These are phyloP conservation scores for Tinospora cordifolia DNA, from an alignment of 164 flowering plant species.

Conservation along the genomic window DNA sequence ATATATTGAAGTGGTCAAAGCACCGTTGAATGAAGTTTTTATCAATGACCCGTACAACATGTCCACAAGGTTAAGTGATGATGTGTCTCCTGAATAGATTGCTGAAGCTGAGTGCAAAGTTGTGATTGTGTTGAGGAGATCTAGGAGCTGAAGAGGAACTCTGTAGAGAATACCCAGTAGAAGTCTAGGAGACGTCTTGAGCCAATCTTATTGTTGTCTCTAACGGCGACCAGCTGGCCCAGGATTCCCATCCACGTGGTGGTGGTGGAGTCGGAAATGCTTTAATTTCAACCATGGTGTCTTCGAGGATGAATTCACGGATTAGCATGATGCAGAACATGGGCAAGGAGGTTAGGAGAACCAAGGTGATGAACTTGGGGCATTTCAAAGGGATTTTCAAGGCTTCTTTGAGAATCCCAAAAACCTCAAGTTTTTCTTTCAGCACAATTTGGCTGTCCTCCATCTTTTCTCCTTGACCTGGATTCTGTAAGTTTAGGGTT, in stretches of 20 bases:
- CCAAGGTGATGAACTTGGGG: slow-evolving; percentile 17
- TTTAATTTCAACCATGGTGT: slow-evolving; percentile 8
- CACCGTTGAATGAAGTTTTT: slow-evolving; percentile 10
- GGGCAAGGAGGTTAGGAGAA: slow-evolving; percentile 20
- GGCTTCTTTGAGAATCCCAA: slow-evolving; percentile 16
- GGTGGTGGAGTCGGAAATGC: neutral
- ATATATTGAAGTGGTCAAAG: slow-evolving; percentile 21
- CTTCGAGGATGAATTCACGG: slow-evolving; percentile 16
- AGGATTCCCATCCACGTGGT: neutral
- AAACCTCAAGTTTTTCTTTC: slow-evolving; percentile 16
- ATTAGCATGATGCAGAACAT: slow-evolving; percentile 14
- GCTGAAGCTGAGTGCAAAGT: slow-evolving; percentile 16
- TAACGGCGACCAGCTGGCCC: neutral
- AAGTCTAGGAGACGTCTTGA: neutral
- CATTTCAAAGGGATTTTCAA: slow-evolving; percentile 11
- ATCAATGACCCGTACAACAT: slow-evolving; percentile 11
- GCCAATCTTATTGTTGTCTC: neutral
- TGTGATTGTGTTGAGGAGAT: slow-evolving; percentile 13
- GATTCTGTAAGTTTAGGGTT: neutral
- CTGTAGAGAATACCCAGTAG: slow-evolving; percentile 8
- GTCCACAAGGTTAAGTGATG: slow-evolving; percentile 5
- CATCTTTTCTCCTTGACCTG: neutral
- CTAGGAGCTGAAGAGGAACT: slow-evolving; percentile 2
- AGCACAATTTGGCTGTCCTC: slow-evolving; percentile 7
- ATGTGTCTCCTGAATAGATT: slow-evolving; percentile 11